These are phyloP conservation scores for Pythium sukuiense DNA, from an alignment of 352 stramenopile genomes.

Conservation along the genomic window DNA sequence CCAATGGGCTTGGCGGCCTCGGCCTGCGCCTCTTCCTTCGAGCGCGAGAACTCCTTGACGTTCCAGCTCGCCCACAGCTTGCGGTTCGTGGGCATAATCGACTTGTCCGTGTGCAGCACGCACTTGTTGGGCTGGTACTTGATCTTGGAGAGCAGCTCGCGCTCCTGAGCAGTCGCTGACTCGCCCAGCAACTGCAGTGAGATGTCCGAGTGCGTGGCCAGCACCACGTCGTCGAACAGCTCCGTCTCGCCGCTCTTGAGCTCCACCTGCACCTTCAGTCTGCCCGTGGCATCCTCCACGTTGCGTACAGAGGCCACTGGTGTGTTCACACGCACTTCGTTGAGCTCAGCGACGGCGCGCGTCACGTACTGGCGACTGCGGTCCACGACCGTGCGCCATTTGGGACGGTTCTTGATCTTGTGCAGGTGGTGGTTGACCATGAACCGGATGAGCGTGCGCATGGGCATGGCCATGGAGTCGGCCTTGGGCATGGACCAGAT, in stretches of 20 bases:
- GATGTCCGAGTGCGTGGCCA: slow-evolving; percentile 38
- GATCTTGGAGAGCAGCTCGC: slow-evolving; percentile 47
- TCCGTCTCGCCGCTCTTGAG: slow-evolving; percentile 27
- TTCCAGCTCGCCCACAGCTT: slow-evolving; percentile 87
- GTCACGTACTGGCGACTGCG: slow-evolving; percentile 72
- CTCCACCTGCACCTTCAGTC: slow-evolving; percentile 19
- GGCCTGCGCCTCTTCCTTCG: slow-evolving; percentile 32
- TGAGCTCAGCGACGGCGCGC: slow-evolving; percentile 43
- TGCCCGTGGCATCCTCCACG: slow-evolving; percentile 30
- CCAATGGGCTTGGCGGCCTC: slow-evolving; percentile 18
- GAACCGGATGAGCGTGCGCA: slow-evolving; percentile 35
- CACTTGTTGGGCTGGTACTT: slow-evolving; percentile 40
- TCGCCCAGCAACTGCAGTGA: slow-evolving; percentile 26
- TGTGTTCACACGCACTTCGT: slow-evolving; percentile 38
- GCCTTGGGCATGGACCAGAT: slow-evolving; percentile 33
- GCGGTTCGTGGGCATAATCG: slow-evolving; percentile 66
- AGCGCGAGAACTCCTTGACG: slow-evolving; percentile 55
- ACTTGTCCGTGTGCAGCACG: slow-evolving; percentile 38
- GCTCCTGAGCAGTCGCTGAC: slow-evolving; percentile 30
- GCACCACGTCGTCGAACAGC: slow-evolving; percentile 48
- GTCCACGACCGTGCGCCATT: slow-evolving; percentile 38
- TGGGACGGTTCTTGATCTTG: slow-evolving; percentile 32
- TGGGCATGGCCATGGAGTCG: slow-evolving; percentile 32
- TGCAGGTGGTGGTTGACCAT: slow-evolving; percentile 37
- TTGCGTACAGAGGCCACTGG: slow-evolving; percentile 43